Percentiles rank a stretch among this genome's conserved stretches.
Conservation (phyloP, 2,329 filamentous ascomycete species). For the Neoscytalidium dimidiatum region DNA sequence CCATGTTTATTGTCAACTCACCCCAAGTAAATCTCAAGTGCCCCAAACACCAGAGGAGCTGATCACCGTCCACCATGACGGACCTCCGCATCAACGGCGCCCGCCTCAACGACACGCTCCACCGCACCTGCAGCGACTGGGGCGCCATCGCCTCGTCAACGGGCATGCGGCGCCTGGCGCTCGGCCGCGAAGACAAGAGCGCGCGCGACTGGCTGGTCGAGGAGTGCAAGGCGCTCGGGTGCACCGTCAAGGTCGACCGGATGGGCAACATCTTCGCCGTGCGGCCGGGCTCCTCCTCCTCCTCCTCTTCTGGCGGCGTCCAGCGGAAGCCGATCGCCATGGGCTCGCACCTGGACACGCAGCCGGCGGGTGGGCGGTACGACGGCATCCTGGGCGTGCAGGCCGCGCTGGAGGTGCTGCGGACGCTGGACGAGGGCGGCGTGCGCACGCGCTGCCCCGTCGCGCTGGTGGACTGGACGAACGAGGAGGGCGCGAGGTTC, state of each 20-base stretch:
- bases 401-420: conserved; percentile 72
- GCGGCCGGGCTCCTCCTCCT: conserved; percentile 59
- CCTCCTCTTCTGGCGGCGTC: conserved; percentile 36
- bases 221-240: conserved; percentile 64
- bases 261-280: conserved; percentile 84
- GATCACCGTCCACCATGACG: too few relatives aligned
- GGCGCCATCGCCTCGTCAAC: conserved; percentile 47
- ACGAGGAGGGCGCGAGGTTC: conserved; percentile 81
- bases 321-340: conserved; percentile 69
- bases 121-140: conserved; percentile 62
- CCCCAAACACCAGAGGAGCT: too few relatives aligned
- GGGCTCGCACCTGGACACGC: conserved; percentile 64
- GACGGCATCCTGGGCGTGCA: conserved; percentile 76
- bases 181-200: conserved; percentile 71
- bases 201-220: conserved; percentile 75
- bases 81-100: conserved; percentile 26
- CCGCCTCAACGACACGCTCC: conserved; percentile 46
- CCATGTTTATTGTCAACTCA: too few relatives aligned
- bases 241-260: conserved; percentile 66
- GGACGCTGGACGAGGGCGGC: conserved; percentile 46
- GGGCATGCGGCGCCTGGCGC: conserved; percentile 73
- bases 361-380: conserved; percentile 66
- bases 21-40: too few relatives aligned
- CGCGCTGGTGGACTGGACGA: conserved; percentile 78
- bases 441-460: conserved; percentile 61